Evolutionary conservation across 2,329 filamentous ascomycete species (phyloP), one percentile per base, ranked within the genome.

Genomic region (Alternaria sp.): DNA sequence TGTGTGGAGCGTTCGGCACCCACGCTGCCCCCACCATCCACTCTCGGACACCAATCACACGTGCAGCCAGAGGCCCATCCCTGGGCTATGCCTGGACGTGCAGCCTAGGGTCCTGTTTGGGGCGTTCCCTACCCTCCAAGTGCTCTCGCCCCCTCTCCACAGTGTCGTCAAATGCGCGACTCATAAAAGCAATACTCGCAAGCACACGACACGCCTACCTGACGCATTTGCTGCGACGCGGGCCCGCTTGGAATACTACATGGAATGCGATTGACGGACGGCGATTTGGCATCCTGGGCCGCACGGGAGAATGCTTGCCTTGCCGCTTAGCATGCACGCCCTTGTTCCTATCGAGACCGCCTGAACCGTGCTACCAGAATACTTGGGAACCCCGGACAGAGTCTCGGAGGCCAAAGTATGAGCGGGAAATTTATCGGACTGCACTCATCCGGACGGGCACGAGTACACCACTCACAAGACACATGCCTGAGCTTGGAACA

Each of bases 301-400:
- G 58, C 51, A 57, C 53, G 56, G 53, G 48, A 64, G 38, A 63
- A 63, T 58, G 65, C 62, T 60, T 54, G 65, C 59, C 60, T 54
- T 60, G 61, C 61, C 64, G 61, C 64, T 64, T 62, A 62, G 41
- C 56, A 61, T 62, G 65, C 66, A 66, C 38, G 51, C 64, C 57
- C 65, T 59, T 58, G 64, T 47, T 61, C 59, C 54, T 61, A 53
- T 57, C 32, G 48, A 63, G 51, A 65, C 62, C 65, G 63, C 62
- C 38, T 69, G 66, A 63, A 66, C 68, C 68, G 68, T 72, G 69
- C 69, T 57, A 61, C 61, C 46, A 41, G 49, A 34, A 18, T 26
- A 4, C 49, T 51, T 38, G 49, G 49, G 36, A 51, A 28, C 49
- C 46, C 46, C 46, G 46, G 46, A 36, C 46, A 49, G 46, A 49